These are phyloP conservation scores for Blastobotrys illinoisensis DNA, from an alignment of 1,139 yeast genomes.

Conservation along the genomic window DNA sequence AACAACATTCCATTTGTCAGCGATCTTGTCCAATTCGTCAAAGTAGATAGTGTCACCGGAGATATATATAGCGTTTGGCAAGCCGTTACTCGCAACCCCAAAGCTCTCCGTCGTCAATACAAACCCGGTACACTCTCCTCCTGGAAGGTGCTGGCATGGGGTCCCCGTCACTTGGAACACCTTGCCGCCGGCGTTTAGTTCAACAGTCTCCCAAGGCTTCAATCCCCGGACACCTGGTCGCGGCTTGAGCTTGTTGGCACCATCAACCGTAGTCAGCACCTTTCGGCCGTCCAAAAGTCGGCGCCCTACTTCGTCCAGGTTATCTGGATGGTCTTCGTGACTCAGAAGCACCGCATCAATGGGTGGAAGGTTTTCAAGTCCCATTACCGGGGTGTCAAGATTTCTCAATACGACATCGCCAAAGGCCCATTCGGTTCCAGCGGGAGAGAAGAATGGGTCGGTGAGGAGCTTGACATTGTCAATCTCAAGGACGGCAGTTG, in stretches of 20 bases:
- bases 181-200: too few relatives aligned
- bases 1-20: constrained; percentile 1
- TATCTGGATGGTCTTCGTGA: constrained; percentile 7
- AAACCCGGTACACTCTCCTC: constrained; percentile 8
- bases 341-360: too few relatives aligned
- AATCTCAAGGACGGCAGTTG: constrained; percentile 2
- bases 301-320: constrained; percentile 5
- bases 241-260: constrained; percentile 5
- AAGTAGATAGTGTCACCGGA: constrained; percentile 8
- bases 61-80: constrained; percentile 5
- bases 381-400: too few relatives aligned
- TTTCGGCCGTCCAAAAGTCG: constrained; percentile 8
- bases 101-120: constrained; percentile 2
- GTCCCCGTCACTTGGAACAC: constrained; percentile 4
- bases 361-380: too few relatives aligned
- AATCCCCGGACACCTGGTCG: constrained; percentile 6
- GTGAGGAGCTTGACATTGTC: too few relatives aligned
- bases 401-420: too few relatives aligned
- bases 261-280: constrained; percentile 7
- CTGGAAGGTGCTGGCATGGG: constrained; percentile 8
- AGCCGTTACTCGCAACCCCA: background rate
- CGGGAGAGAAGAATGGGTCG: too few relatives aligned
- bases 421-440: too few relatives aligned
- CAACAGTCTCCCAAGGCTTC: constrained; percentile 5
- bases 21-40: constrained; percentile 1